Base-by-base conservation (phyloP, 371 early-diverging fungal species). In the Lichtheimia ramosa region DNA sequence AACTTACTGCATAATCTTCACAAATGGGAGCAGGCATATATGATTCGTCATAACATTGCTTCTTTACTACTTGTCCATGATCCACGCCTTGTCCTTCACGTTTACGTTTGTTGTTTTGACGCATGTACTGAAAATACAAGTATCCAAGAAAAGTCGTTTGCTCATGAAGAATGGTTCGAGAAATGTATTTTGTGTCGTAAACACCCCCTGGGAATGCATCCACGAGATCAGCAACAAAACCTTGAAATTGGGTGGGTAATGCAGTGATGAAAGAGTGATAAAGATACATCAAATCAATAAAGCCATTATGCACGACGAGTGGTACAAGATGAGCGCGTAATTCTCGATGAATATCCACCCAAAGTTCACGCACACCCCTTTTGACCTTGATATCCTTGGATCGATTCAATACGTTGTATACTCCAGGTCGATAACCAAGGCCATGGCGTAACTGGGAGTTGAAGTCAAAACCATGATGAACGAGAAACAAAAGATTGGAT, bases 101-200 rank as follows among this genome's bases (percentile, higher is more conserved):
- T 5, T 18, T 46, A 46, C n/a, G 46, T 6, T 46, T 46, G 46
- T 46, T 46, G 2, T 46, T 14, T 16, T 12, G 46, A 16, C 21
- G 46, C 46, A 46, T 75, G 46, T 83, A 88, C 72, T 91, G 93
- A 52, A 88, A 75, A 68, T 81, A 96, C 24, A 95, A 70, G 62
- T 92, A 95, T 1, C 91, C 82, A 54, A 97, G 67, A 58, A 85
- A 96, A 3, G 88, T 83, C 1, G 84, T 77, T 1, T 70, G 68
- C 62, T 91, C 94, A 14, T 83, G 62, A 1, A 72, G 69, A 12
- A 84, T 74, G 56, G 69, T 83, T 41, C 91, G 90, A 1, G 93
- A 81, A 13, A 96, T 66, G 61, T 87, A 89, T 70, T 96, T 96
- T 41, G 98, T 97, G 70, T 97, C 96, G 61, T 84, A 91, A 7